Evolutionary conservation across 148 eudicot genomes (phyloP).

Genomic region (Beta vulgaris): DNA sequence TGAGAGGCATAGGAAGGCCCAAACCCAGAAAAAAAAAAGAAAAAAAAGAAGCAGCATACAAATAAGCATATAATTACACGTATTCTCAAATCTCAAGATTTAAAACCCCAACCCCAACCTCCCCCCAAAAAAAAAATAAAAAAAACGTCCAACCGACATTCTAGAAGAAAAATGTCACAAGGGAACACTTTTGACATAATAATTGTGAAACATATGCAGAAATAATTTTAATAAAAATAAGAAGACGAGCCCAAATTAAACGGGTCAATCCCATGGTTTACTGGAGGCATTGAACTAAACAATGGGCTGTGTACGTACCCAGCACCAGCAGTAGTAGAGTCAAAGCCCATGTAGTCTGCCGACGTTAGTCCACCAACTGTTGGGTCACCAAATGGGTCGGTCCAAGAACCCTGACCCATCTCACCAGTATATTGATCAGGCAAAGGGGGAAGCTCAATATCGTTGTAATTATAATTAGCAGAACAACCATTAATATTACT

Average conservation of each 20-base stretch:
- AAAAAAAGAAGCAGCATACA: neutral
- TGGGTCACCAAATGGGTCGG: conserved; percentile 22
- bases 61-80: neutral
- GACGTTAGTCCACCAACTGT: conserved; percentile 5
- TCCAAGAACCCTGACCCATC: conserved; percentile 23
- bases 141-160: conserved; percentile 13
- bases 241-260: conserved; percentile 46
- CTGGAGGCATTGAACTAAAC: conserved; percentile 57
- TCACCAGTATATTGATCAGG: conserved; percentile 33
- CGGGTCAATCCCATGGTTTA: conserved; percentile 37
- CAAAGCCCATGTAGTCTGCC: conserved; percentile 38
- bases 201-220: too few species aligned
- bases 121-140: conserved; percentile 16
- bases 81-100: too few species aligned
- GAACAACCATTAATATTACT: neutral
- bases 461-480: conserved; percentile 19
- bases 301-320: conserved; percentile 50
- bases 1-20: conserved; percentile 8
- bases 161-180: neutral
- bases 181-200: too few species aligned
- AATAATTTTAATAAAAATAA: conserved; percentile 25
- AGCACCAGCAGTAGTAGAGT: conserved; percentile 26
- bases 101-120: too few species aligned
- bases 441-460: conserved; percentile 34
- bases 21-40: neutral